Evolutionary conservation across 257 asterid species (phyloP), one percentile per base, ranked within the genome.

Genomic region (Anisodus tanguticus): DNA sequence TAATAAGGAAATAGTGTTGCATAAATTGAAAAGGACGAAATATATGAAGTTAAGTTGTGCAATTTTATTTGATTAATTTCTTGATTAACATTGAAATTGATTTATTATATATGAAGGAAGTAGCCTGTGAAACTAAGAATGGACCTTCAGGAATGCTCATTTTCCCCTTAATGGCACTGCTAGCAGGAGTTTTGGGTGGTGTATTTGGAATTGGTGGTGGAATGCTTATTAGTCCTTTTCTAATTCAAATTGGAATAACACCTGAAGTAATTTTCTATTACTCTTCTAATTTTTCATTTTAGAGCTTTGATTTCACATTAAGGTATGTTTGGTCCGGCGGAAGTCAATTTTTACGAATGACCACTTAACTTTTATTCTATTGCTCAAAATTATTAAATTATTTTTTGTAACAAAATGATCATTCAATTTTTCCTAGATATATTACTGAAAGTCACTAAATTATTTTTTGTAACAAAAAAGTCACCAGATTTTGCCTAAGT

Each of bases 181-280:
- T 94, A 55, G 98, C 97, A 0, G 99, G 99, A 67, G 84, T 85
- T 79, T 88, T 94, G 13, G 99, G 99, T 54, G 98, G 99, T 35
- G 82, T 93, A 70, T 94, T 94, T 69, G 98, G 99, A 66, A 92
- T 96, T 62, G 99, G 99, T 60, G 99, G 98, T 8, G 99, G 99
- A 16, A 96, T 94, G 98, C 95, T 96, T 49, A 92, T 92, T 68
- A 92, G 97, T 86, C 98, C 98, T 3, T 89, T 96, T 76, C 97
- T 96, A 85, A 91, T 96, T 82, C 95, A 93, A 88, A 77, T 93
- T 53, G 99, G 98, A 85, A 92, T 90, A 59, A 66, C 87, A 17
- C 99, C 99, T 49, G 90, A 90, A 90, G 99, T 96, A 90, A 86
- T 91, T 86, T 26, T 26, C 47, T 22, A 76, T 6, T 76, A 7